A percentile compares a stretch with the other conserved stretches of the same genome.
phyloP scores from a whole-genome alignment of 257 asterid species.

The Nicotiana obtusifolia region DNA sequence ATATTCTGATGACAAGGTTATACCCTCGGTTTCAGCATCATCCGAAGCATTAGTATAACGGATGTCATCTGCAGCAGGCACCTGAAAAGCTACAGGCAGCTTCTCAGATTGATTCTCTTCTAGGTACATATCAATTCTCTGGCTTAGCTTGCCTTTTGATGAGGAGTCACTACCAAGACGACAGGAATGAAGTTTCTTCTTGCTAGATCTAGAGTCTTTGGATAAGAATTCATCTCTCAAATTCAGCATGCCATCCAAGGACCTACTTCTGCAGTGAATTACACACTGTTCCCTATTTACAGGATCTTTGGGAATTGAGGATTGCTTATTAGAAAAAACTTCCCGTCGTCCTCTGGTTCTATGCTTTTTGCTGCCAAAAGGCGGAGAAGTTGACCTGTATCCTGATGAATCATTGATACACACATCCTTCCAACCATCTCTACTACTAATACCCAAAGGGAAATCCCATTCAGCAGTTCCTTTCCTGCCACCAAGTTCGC shows the following conservation, averaged over 20 bases:
- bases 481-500: slow-evolving; percentile 24
- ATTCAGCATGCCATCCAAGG: slow-evolving; percentile 35
- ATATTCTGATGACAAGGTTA: slow-evolving; percentile 25
- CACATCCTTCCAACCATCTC: slow-evolving; percentile 76
- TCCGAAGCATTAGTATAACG: slow-evolving; percentile 28
- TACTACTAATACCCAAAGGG: slow-evolving; percentile 66
- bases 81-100: slow-evolving; percentile 22
- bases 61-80: slow-evolving; percentile 11
- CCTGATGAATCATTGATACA: slow-evolving; percentile 37
- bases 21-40: slow-evolving; percentile 32
- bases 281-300: slow-evolving; percentile 12
- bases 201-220: slow-evolving; percentile 33
- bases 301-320: slow-evolving; percentile 22
- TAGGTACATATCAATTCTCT: slow-evolving; percentile 29
- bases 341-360: slow-evolving; percentile 34
- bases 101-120: slow-evolving; percentile 27
- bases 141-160: slow-evolving; percentile 31
- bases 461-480: slow-evolving; percentile 25
- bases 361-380: slow-evolving; percentile 33
- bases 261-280: slow-evolving; percentile 31
- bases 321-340: slow-evolving; percentile 25
- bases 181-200: slow-evolving; percentile 34
- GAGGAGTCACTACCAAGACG: slow-evolving; percentile 33
- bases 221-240: slow-evolving; percentile 26
- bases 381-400: slow-evolving; percentile 54